phyloP scores from a whole-genome alignment of 352 stramenopile species.

The Globisporangium barbulae region DNA sequence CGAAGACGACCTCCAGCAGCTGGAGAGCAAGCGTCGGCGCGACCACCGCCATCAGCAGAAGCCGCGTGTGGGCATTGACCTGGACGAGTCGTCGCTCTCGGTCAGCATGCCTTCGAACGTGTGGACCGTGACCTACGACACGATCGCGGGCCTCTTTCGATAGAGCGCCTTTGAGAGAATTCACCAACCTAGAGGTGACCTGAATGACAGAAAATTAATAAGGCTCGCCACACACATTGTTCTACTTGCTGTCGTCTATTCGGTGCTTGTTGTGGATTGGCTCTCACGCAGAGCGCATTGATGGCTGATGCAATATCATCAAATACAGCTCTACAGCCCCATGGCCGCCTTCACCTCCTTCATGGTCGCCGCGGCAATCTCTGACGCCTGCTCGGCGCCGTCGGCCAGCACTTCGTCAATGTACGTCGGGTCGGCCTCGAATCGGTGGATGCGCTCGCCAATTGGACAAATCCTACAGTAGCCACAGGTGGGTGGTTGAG shows the following conservation, averaged over 20 bases:
- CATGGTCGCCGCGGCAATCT: conserved; percentile 69
- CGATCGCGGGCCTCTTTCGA: conserved; percentile 37
- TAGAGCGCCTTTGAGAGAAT: conserved; percentile 15
- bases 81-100: conserved; percentile 28
- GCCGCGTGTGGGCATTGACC: conserved; percentile 26
- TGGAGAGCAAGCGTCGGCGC: conserved; percentile 17
- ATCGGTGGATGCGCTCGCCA: conserved; percentile 90
- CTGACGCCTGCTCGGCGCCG: conserved; percentile 65
- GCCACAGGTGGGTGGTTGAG: too few relatives aligned
- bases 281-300: too few relatives aligned
- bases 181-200: neutral
- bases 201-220: neutral
- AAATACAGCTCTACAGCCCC: conserved; percentile 32
- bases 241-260: neutral
- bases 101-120: conserved; percentile 15
- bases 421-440: conserved; percentile 89
- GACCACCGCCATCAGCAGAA: conserved; percentile 15
- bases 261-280: neutral
- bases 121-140: conserved; percentile 21
- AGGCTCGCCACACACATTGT: neutral
- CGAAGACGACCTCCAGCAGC: conserved; percentile 7
- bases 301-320: too few relatives aligned
- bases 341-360: conserved; percentile 73
- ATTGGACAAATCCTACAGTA: conserved; percentile 88
- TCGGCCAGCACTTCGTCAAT: conserved; percentile 88